These are phyloP conservation scores for Petasospora fabianii DNA, from an alignment of 1,139 yeast genomes.

Conservation along the genomic window DNA sequence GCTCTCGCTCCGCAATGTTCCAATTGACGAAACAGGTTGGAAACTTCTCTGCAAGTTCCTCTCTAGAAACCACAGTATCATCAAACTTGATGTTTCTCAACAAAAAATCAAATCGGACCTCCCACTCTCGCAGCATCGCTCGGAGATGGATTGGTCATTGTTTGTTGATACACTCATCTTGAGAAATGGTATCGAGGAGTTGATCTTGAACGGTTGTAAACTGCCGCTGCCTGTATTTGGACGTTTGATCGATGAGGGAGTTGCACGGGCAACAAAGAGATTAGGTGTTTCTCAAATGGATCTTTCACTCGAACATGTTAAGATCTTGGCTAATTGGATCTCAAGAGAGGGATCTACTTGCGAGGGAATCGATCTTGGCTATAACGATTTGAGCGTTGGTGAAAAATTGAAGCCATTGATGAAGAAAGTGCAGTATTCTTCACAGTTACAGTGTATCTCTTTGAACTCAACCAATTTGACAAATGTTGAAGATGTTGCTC, in stretches of 20 bases:
- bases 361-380: slow-evolving; percentile 83
- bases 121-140: slow-evolving; percentile 50
- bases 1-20: slow-evolving; percentile 73
- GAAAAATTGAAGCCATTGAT: slow-evolving; percentile 43
- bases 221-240: slow-evolving; percentile 46
- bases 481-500: slow-evolving; percentile 50
- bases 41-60: slow-evolving; percentile 67
- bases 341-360: slow-evolving; percentile 49
- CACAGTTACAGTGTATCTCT: slow-evolving; percentile 52
- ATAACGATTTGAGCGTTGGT: slow-evolving; percentile 60
- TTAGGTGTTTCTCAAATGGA: slow-evolving; percentile 77
- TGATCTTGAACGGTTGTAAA: slow-evolving; percentile 78
- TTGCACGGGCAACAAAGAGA: slow-evolving; percentile 54
- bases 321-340: slow-evolving; percentile 60
- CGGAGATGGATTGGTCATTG: slow-evolving; percentile 73
- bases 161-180: slow-evolving; percentile 53
- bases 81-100: slow-evolving; percentile 77
- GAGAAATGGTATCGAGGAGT: slow-evolving; percentile 78
- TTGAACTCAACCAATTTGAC: slow-evolving; percentile 63
- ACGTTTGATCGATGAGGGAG: slow-evolving; percentile 49
- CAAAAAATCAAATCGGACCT: slow-evolving; percentile 58
- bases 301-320: slow-evolving; percentile 52
- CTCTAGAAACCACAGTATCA: slow-evolving; percentile 50
- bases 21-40: slow-evolving; percentile 74
- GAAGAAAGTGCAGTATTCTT: slow-evolving; percentile 27